phyloP scores from a whole-genome alignment of 1,284 basidiomycete genomes.

The Leccinum brunneo-olivaceum region DNA sequence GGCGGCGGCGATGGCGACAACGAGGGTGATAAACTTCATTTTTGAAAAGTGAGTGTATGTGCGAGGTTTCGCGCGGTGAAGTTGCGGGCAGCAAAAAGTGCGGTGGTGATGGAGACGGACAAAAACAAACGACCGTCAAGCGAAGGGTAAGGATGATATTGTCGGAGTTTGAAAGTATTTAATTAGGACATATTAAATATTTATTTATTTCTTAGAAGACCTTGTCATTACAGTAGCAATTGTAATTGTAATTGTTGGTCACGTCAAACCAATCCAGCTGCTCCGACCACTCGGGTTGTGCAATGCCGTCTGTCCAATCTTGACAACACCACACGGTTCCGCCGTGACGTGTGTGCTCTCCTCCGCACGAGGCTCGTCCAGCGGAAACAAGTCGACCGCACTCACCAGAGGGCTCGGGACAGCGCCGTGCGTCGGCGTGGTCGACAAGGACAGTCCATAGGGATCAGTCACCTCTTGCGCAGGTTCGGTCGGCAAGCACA shows the following conservation, averaged over 20 bases:
- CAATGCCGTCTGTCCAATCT: constrained; percentile 88
- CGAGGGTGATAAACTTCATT: constrained; percentile 49
- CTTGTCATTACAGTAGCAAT: too few relatives aligned
- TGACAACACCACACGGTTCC: constrained; percentile 46
- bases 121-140: not conserved
- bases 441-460: constrained; percentile 27
- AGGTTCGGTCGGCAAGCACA: constrained; percentile 15
- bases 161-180: constrained; percentile 28
- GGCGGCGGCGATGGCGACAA: constrained; percentile 40
- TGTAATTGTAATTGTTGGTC: constrained; percentile 16
- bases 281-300: constrained; percentile 88
- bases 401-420: constrained; percentile 58
- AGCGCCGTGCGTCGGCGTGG: constrained; percentile 40
- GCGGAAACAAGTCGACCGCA: constrained; percentile 41
- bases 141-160: constrained; percentile 7
- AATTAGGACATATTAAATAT: too few relatives aligned
- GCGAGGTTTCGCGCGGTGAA: constrained; percentile 15
- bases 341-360: constrained; percentile 17
- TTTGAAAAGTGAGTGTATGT: constrained; percentile 21
- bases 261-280: constrained; percentile 83
- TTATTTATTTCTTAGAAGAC: too few relatives aligned
- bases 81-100: too few relatives aligned
- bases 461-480: constrained; percentile 9
- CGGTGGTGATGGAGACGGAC: not conserved
- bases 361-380: constrained; percentile 15